These are phyloP conservation scores for Raffaelea deltoideospora DNA, from an alignment of 2,329 filamentous ascomycete species.

Conservation along the genomic window DNA sequence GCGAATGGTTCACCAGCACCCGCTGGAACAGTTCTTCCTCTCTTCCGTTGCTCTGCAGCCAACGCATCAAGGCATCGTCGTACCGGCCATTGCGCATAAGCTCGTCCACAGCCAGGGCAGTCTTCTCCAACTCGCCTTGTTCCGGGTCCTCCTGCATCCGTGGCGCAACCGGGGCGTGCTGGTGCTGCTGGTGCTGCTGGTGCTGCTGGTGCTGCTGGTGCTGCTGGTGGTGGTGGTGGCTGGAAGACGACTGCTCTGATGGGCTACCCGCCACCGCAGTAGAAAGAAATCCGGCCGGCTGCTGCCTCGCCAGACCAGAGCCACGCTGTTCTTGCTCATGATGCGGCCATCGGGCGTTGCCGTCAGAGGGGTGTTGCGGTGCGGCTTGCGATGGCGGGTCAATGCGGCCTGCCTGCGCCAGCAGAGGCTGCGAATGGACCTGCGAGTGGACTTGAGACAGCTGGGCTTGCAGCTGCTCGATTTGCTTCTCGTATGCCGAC, in stretches of 20 bases:
- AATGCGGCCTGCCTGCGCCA: no score
- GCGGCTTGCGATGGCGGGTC: no score
- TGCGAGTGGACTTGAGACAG: neutral
- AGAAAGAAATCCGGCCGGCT: no score
- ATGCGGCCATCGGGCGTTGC: constrained; percentile 5
- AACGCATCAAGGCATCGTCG: constrained; percentile 49
- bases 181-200: constrained; percentile 7
- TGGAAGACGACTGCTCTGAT: no score
- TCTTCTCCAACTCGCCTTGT: constrained; percentile 38
- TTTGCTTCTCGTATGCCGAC: constrained; percentile 49
- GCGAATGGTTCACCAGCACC: constrained; percentile 34
- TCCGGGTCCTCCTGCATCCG: constrained; percentile 27
- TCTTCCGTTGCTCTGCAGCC: constrained; percentile 44
- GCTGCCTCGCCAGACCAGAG: neutral
- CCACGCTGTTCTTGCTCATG: constrained; percentile 1
- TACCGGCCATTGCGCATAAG: constrained; percentile 46
- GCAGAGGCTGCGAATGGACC: neutral
- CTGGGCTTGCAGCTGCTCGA: constrained; percentile 34
- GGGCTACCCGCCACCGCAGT: no score
- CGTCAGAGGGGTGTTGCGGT: no score
- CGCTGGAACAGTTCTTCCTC: constrained; percentile 48
- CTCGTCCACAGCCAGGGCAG: constrained; percentile 43
- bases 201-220: constrained; percentile 9
- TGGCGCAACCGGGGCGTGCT: constrained; percentile 22
- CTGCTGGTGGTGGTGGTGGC: constrained; percentile 1